A percentile compares a stretch with the other conserved stretches of the same genome.
These are phyloP conservation scores for Conticribra guillardii DNA, from an alignment of 108 stramenopile species.

Conservation along the genomic window DNA sequence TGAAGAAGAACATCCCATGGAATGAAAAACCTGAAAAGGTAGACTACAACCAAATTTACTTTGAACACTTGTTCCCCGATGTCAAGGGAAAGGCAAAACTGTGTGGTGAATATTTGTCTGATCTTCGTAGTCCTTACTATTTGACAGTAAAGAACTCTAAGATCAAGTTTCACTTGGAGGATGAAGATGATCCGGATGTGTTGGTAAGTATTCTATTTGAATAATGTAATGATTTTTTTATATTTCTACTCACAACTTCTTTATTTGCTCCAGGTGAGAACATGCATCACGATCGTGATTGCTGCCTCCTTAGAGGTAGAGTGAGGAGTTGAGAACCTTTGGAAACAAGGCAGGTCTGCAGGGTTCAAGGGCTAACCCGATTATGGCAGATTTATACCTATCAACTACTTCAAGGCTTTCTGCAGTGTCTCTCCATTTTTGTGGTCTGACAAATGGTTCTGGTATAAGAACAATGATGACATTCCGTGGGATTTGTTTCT, in stretches of 20 bases:
- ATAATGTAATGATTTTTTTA: not conserved
- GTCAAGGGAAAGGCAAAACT: conserved; percentile 9
- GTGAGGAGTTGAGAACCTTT: conserved; percentile 16
- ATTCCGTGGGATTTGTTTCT: conserved; percentile 14
- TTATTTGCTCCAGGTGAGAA: conserved; percentile 35
- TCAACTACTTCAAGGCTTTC: conserved; percentile 19
- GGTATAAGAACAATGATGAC: not conserved
- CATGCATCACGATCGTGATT: conserved; percentile 24
- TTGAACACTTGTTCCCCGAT: conserved; percentile 3
- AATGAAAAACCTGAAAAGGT: conserved; percentile 4
- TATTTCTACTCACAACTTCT: not conserved
- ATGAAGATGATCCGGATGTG: conserved; percentile 13
- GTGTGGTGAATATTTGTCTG: conserved; percentile 1
- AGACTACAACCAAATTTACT: conserved; percentile 6
- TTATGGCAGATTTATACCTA: conserved; percentile 16
- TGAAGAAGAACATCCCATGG: not conserved
- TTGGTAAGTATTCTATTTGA: conserved; percentile 9
- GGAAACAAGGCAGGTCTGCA: conserved; percentile 1
- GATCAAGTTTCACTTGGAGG: conserved; percentile 3
- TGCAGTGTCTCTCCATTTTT: conserved; percentile 14
- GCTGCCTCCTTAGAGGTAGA: conserved; percentile 5
- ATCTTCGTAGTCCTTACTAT: not conserved
- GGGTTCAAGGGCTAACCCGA: conserved; percentile 18
- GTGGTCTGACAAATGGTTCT: conserved; percentile 21
- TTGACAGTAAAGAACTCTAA: not conserved